phyloP scores from a whole-genome alignment of 2,329 filamentous ascomycete genomes.

The Claviceps sp. region DNA sequence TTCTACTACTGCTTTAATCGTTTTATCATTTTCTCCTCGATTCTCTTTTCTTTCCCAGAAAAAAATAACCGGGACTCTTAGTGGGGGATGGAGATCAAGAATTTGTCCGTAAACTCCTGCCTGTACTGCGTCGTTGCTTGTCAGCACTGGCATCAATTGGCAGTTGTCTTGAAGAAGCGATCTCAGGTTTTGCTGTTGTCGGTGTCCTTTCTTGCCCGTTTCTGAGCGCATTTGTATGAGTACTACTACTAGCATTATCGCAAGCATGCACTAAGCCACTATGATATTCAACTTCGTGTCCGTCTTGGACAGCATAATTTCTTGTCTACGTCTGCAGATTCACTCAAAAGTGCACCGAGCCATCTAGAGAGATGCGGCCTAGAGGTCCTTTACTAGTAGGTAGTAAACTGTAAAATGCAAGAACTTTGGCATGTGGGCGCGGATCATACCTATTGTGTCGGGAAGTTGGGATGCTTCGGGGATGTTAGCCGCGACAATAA shows the following conservation, averaged over 20 bases:
- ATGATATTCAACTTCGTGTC: not conserved
- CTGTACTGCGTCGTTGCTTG: not conserved
- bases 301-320: not conserved
- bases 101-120: not conserved
- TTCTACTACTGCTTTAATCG: not conserved
- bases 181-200: not conserved
- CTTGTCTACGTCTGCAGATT: not conserved
- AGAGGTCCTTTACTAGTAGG: too few relatives aligned
- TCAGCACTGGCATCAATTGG: not conserved
- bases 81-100: not conserved
- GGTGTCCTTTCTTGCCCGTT: not conserved
- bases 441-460: too few relatives aligned
- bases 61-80: not conserved
- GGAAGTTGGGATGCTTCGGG: too few relatives aligned
- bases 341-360: not conserved
- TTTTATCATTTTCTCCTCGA: not conserved
- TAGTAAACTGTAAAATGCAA: too few relatives aligned
- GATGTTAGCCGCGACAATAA: too few relatives aligned
- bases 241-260: not conserved
- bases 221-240: not conserved
- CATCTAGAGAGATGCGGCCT: too few relatives aligned
- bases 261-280: not conserved
- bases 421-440: too few relatives aligned
- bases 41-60: not conserved
- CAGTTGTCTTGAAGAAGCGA: not conserved